These are phyloP conservation scores for Epichloe scottii DNA, from an alignment of 2,329 filamentous ascomycete genomes.

Conservation along the genomic window DNA sequence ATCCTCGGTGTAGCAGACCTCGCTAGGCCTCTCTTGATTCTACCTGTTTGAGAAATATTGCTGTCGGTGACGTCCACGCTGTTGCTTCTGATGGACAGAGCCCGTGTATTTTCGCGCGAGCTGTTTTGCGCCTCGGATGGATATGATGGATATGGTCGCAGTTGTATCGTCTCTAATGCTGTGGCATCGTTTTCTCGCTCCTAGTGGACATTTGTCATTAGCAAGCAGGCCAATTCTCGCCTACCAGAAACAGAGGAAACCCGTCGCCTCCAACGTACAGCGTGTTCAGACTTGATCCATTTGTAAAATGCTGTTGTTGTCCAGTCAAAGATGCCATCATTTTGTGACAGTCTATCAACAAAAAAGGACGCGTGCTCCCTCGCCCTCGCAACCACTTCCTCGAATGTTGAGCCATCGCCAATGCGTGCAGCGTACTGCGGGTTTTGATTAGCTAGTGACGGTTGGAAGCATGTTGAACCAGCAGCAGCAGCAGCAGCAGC, in stretches of 20 bases:
- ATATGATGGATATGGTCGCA: neutral
- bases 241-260: neutral
- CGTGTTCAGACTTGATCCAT: slow-evolving; percentile 31
- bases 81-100: slow-evolving; percentile 5
- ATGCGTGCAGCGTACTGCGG: slow-evolving; percentile 35
- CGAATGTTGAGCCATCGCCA: slow-evolving; percentile 38
- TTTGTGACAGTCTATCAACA: slow-evolving; percentile 36
- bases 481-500: neutral
- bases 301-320: slow-evolving; percentile 32
- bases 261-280: slow-evolving; percentile 20
- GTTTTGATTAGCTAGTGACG: neutral
- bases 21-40: neutral
- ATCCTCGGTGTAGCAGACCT: neutral
- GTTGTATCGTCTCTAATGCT: slow-evolving; percentile 11
- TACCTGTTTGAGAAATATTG: neutral
- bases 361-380: slow-evolving; percentile 38
- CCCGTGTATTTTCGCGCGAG: slow-evolving; percentile 6
- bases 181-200: slow-evolving; percentile 14
- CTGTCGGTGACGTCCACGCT: slow-evolving; percentile 6
- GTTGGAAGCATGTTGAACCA: neutral
- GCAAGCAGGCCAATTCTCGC: neutral
- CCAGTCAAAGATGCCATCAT: slow-evolving; percentile 27
- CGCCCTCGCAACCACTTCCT: slow-evolving; percentile 35
- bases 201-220: slow-evolving; percentile 9
- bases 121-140: slow-evolving; percentile 11